Conservation (phyloP, 495 filamentous ascomycete genomes). For the Extremus antarcticus region DNA sequence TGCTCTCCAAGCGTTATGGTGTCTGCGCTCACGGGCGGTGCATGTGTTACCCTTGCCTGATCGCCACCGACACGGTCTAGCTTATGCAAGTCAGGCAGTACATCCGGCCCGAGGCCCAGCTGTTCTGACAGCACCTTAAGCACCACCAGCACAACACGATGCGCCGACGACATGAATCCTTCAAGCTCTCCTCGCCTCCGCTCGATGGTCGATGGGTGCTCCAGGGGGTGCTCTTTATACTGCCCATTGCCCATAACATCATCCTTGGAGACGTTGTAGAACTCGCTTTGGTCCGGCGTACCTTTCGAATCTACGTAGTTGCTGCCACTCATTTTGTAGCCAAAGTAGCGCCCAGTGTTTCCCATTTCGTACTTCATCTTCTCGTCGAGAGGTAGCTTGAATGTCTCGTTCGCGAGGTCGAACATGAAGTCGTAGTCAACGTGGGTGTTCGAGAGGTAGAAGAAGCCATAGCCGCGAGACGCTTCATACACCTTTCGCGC, state of each 20-base stretch:
- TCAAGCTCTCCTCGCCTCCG: slow-evolving; percentile 5
- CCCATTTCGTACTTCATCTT: slow-evolving; percentile 15
- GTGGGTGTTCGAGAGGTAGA: slow-evolving; percentile 5
- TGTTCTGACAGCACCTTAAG: slow-evolving; percentile 3
- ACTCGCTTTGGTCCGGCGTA: slow-evolving; percentile 18
- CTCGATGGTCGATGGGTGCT: slow-evolving; percentile 16
- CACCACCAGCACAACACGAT: slow-evolving; percentile 6
- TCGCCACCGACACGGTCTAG: slow-evolving; percentile 2
- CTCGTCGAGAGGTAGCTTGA: slow-evolving; percentile 32
- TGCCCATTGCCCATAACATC: slow-evolving; percentile 18
- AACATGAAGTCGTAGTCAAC: slow-evolving; percentile 20
- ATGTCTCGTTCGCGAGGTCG: slow-evolving; percentile 33
- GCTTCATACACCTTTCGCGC: slow-evolving; percentile 1
- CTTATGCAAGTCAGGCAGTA: slow-evolving; percentile 9
- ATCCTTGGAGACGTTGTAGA: slow-evolving; percentile 24
- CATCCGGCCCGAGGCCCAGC: neutral
- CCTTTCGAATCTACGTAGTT: slow-evolving; percentile 10
- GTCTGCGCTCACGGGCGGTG: slow-evolving; percentile 5
- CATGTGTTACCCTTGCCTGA: slow-evolving; percentile 11
- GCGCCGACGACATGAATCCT: slow-evolving; percentile 6
- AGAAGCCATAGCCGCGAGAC: slow-evolving; percentile 6
- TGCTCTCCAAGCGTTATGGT: slow-evolving; percentile 7
- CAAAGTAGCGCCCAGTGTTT: slow-evolving; percentile 5
- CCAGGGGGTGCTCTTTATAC: neutral
- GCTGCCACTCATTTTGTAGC: slow-evolving; percentile 5